Evolutionary conservation across 2,329 filamentous ascomycete genomes (phyloP).

Genomic region (Verticillium isaacii): DNA sequence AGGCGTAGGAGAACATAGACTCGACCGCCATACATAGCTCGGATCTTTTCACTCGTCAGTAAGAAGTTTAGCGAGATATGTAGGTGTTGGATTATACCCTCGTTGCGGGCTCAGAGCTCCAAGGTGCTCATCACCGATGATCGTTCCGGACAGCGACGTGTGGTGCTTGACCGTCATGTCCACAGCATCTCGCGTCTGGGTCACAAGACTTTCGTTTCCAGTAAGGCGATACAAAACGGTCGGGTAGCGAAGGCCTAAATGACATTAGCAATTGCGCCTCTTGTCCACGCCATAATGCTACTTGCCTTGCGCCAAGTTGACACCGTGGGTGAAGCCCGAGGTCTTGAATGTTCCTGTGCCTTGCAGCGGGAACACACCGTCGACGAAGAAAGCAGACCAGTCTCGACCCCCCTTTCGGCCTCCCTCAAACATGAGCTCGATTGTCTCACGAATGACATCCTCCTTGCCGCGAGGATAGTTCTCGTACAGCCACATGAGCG

Average conservation of each 20-base stretch:
- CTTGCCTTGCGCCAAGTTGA: constrained; percentile 38
- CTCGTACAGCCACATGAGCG: constrained; percentile 34
- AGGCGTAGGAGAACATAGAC: constrained; percentile 24
- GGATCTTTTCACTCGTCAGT: constrained; percentile 11
- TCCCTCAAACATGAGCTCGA: constrained; percentile 31
- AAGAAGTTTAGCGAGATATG: not conserved
- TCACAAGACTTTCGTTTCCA: constrained; percentile 26
- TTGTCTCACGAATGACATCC: constrained; percentile 30
- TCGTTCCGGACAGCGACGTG: constrained; percentile 33
- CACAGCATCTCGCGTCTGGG: constrained; percentile 30
- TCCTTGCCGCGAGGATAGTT: constrained; percentile 19
- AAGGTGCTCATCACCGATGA: constrained; percentile 35
- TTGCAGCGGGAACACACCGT: constrained; percentile 4
- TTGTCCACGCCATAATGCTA: not conserved
- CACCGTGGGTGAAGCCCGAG: constrained; percentile 32
- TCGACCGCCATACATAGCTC: constrained; percentile 30
- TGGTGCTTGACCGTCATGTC: constrained; percentile 31
- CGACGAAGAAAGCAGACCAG: constrained; percentile 27
- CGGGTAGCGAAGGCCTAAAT: constrained; percentile 31
- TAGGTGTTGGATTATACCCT: constrained; percentile 6
- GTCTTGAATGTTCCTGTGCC: constrained; percentile 17
- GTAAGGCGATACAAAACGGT: constrained; percentile 34
- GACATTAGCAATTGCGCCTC: not conserved
- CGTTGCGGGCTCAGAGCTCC: constrained; percentile 29
- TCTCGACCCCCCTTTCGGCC: constrained; percentile 18